phyloP scores from a whole-genome alignment of 2,329 filamentous ascomycete species.

The Hypoxylon sp. region DNA sequence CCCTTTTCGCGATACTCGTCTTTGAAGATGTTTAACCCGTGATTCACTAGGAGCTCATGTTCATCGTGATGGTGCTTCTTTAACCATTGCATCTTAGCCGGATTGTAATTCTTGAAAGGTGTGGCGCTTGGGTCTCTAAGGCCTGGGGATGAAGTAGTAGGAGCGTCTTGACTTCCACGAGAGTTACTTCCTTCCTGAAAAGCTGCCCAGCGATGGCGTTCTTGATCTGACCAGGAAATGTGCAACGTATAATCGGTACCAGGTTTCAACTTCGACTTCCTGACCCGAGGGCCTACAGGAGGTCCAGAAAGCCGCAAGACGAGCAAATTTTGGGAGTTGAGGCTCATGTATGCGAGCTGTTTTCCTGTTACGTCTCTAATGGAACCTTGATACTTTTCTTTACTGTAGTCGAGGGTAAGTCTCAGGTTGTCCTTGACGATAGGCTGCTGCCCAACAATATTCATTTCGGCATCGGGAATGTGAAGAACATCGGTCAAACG shows the following conservation, averaged over 20 bases:
- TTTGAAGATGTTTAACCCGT: background rate
- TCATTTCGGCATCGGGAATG: background rate
- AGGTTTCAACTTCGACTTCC: background rate
- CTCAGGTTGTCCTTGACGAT: background rate
- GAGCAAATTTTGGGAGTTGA: background rate
- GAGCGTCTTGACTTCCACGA: background rate
- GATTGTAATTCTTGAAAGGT: background rate
- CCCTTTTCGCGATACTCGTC: constrained; percentile 3
- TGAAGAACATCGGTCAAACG: constrained; percentile 1
- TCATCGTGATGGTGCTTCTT: background rate
- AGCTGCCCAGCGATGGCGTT: constrained; percentile 2
- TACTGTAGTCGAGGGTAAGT: background rate
- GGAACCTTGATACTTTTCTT: background rate
- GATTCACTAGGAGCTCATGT: background rate
- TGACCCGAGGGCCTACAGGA: background rate
- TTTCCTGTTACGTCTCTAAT: background rate
- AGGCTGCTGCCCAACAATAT: background rate
- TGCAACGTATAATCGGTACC: background rate
- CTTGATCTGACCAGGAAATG: background rate
- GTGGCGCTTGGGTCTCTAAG: background rate
- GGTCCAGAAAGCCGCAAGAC: background rate
- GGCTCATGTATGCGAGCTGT: background rate
- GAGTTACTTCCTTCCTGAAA: background rate
- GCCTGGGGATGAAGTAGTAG: background rate
- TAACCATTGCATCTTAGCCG: constrained; percentile 1